These are phyloP conservation scores for Arabis alpina DNA, from an alignment of 345 rosid genomes.

Conservation along the genomic window DNA sequence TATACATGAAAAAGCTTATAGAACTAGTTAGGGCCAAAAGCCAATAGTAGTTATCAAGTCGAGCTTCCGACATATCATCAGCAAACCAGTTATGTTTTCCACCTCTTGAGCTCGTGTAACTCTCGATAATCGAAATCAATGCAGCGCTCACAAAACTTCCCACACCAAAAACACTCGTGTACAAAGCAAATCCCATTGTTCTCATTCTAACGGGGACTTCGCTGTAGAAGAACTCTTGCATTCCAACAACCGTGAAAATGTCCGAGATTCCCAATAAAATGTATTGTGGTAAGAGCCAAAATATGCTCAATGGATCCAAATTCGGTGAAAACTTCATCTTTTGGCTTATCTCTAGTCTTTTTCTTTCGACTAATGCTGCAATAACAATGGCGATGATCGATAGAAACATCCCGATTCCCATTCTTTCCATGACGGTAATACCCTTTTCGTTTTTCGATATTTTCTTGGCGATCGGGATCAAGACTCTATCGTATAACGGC, in stretches of 20 bases:
- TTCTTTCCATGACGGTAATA: constrained; percentile 70
- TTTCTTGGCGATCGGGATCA: constrained; percentile 59
- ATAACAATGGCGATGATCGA: constrained; percentile 81
- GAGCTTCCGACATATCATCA: constrained; percentile 86
- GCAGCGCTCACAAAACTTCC: constrained; percentile 89
- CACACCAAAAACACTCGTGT: constrained; percentile 91
- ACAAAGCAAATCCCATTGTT: constrained; percentile 89
- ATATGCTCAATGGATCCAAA: constrained; percentile 60
- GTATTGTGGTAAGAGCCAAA: constrained; percentile 90
- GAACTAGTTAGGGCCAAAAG: constrained; percentile 63
- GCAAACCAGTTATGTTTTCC: constrained; percentile 71
- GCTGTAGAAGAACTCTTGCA: constrained; percentile 95
- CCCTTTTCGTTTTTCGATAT: constrained; percentile 57
- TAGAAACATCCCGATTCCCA: constrained; percentile 89
- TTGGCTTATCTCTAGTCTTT: constrained; percentile 56
- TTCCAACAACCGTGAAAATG: constrained; percentile 91
- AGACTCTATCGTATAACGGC: constrained; percentile 73
- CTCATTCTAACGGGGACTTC: constrained; percentile 89
- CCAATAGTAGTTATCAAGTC: constrained; percentile 82
- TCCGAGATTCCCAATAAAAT: constrained; percentile 82
- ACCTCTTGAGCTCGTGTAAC: constrained; percentile 46
- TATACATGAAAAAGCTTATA: constrained; percentile 61
- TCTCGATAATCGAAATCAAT: constrained; percentile 66
- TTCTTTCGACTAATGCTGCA: constrained; percentile 80
- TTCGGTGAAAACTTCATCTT: constrained; percentile 25